Percentiles rank a stretch among this genome's conserved stretches.
Conservation (phyloP, 2,329 filamentous ascomycete species). For the Cryphonectria nitschkei region DNA sequence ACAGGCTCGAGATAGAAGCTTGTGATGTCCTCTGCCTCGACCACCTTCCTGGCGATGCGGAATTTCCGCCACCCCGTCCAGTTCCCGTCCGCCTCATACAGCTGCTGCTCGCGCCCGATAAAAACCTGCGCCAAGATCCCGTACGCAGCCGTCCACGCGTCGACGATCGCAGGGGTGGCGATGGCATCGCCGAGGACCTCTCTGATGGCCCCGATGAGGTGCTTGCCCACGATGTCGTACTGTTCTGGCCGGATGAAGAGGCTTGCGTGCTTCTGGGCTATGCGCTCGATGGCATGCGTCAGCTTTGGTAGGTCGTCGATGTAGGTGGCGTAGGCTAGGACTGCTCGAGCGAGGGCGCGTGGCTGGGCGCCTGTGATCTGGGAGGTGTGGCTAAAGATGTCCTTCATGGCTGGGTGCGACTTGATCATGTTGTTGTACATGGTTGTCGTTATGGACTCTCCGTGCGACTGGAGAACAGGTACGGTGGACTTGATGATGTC, state of each 20-base stretch:
- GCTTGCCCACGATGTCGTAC: conserved; percentile 70
- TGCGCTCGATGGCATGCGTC: conserved; percentile 62
- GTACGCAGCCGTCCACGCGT: conserved; percentile 75
- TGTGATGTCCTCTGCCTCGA: conserved; percentile 59
- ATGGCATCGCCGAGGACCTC: conserved; percentile 65
- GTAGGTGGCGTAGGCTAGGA: conserved; percentile 73
- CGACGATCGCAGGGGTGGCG: conserved; percentile 66
- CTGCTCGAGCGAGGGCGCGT: conserved; percentile 67
- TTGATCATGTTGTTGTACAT: conserved; percentile 74
- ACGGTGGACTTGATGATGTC: conserved; percentile 77
- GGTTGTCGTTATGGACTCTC: conserved; percentile 67
- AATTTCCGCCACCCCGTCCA: conserved; percentile 58
- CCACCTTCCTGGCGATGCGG: conserved; percentile 61
- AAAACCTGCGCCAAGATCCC: conserved; percentile 72
- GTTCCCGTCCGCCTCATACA: conserved; percentile 56
- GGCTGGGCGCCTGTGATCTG: conserved; percentile 71
- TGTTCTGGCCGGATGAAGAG: conserved; percentile 71
- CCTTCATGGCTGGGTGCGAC: conserved; percentile 67
- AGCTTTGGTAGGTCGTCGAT: conserved; percentile 71
- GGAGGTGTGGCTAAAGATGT: conserved; percentile 72
- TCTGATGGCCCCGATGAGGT: conserved; percentile 70
- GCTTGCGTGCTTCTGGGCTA: conserved; percentile 76
- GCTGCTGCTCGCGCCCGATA: conserved; percentile 63
- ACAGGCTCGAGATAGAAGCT: conserved; percentile 72
- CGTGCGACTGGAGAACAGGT: conserved; percentile 71